Percentiles rank a stretch among this genome's conserved stretches.
These are phyloP conservation scores for Gypsophila paniculata DNA, from an alignment of 179 eudicot genomes.

Conservation along the genomic window DNA sequence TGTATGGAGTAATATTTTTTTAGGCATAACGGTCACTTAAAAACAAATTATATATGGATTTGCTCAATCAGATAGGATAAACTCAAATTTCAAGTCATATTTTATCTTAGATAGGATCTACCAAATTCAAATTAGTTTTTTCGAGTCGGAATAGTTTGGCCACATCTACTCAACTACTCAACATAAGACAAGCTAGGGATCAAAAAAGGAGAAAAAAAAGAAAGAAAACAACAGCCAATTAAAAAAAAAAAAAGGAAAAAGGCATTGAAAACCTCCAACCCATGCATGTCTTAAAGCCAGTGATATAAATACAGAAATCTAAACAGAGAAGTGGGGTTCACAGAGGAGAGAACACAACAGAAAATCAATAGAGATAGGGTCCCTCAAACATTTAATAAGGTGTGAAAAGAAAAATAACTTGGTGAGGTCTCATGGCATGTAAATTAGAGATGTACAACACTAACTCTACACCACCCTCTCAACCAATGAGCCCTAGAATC, in stretches of 20 bases:
- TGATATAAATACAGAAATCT: conserved; percentile 34
- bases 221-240: not conserved
- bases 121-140: too few species aligned
- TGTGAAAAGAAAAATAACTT: not conserved
- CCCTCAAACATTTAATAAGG: conserved; percentile 24
- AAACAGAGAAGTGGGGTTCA: conserved; percentile 24
- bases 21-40: too few species aligned
- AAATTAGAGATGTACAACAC: conserved; percentile 49
- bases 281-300: conserved; percentile 23
- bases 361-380: conserved; percentile 28
- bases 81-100: too few species aligned
- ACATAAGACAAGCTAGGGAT: too few species aligned
- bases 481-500: conserved; percentile 52
- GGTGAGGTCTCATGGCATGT: conserved; percentile 41
- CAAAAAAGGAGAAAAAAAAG: not conserved
- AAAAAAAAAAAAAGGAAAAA: not conserved
- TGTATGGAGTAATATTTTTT: too few species aligned
- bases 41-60: too few species aligned
- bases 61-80: too few species aligned
- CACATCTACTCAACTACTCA: too few species aligned
- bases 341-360: conserved; percentile 18
- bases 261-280: conserved; percentile 25
- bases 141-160: too few species aligned
- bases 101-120: too few species aligned
- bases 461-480: conserved; percentile 24